Conservation (phyloP, 1,284 basidiomycete genomes). For the Ceratobasidium sp. region DNA sequence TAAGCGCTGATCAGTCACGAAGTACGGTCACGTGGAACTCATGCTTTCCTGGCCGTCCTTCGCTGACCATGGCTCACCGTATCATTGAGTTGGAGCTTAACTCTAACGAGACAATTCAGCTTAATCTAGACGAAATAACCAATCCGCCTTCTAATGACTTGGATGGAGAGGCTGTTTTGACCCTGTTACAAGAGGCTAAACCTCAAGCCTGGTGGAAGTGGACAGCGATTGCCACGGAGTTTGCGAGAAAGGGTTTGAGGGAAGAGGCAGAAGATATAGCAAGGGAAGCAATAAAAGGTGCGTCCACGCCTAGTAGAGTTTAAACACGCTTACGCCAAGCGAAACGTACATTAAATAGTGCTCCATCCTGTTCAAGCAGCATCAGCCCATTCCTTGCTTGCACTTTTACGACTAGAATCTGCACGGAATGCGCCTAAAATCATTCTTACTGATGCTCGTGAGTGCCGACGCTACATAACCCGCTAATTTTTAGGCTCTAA, state of each 20-base stretch:
- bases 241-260: constrained; percentile 56
- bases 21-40: constrained; percentile 21
- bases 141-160: constrained; percentile 57
- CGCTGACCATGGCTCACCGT: constrained; percentile 38
- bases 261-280: constrained; percentile 57
- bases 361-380: constrained; percentile 50
- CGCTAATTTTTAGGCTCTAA: constrained; percentile 41
- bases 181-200: constrained; percentile 58
- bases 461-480: constrained; percentile 56
- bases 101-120: constrained; percentile 51
- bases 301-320: neutral
- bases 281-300: constrained; percentile 57
- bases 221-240: constrained; percentile 59
- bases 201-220: constrained; percentile 58
- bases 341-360: constrained; percentile 57
- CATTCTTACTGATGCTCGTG: constrained; percentile 79
- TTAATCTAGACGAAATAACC: constrained; percentile 59
- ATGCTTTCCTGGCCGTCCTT: constrained; percentile 20
- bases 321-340: neutral
- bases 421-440: constrained; percentile 87
- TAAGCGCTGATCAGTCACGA: neutral
- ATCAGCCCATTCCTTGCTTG: constrained; percentile 83
- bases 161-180: constrained; percentile 54
- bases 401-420: constrained; percentile 84
- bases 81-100: constrained; percentile 44